Evolutionary conservation across 192 early-diverging fungal genomes (phyloP).

Genomic region (Rhizophagus clarus): DNA sequence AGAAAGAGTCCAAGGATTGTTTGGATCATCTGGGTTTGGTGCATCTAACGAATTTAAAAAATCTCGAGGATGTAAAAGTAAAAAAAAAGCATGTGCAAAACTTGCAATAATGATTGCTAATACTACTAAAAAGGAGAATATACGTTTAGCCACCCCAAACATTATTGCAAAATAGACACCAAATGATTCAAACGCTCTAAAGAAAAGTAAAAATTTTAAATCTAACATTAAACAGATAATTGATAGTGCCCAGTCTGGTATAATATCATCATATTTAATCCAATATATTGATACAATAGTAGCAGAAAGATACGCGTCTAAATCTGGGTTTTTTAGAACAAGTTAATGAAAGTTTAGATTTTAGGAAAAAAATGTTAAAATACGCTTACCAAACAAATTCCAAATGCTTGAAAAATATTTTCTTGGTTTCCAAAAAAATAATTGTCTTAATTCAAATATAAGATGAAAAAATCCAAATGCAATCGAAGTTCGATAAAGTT

Average conservation of each 20-base stretch:
- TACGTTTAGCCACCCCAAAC: background rate
- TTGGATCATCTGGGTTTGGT: background rate
- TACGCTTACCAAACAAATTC: constrained; percentile 11
- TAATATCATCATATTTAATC: background rate
- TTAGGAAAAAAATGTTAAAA: background rate
- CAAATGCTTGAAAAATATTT: background rate
- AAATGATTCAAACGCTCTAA: background rate
- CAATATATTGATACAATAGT: background rate
- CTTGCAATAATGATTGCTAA: background rate
- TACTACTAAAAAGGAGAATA: constrained; percentile 21
- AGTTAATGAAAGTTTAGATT: background rate
- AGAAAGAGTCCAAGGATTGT: background rate
- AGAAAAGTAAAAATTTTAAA: constrained; percentile 16
- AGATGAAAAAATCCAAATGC: background rate
- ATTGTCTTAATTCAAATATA: constrained; percentile 12
- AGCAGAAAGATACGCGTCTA: background rate
- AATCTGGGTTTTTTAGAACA: background rate
- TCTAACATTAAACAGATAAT: background rate
- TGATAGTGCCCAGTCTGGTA: background rate
- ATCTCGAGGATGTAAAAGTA: background rate
- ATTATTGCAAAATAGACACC: constrained; percentile 13
- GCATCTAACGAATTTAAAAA: background rate
- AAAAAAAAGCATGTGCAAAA: constrained; percentile 14
- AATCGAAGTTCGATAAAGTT: background rate
- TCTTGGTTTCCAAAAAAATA: background rate